Percentiles rank a stretch among this genome's conserved stretches.
These are phyloP conservation scores for Austroboletus niveus DNA, from an alignment of 1,284 basidiomycete genomes.

Conservation along the genomic window DNA sequence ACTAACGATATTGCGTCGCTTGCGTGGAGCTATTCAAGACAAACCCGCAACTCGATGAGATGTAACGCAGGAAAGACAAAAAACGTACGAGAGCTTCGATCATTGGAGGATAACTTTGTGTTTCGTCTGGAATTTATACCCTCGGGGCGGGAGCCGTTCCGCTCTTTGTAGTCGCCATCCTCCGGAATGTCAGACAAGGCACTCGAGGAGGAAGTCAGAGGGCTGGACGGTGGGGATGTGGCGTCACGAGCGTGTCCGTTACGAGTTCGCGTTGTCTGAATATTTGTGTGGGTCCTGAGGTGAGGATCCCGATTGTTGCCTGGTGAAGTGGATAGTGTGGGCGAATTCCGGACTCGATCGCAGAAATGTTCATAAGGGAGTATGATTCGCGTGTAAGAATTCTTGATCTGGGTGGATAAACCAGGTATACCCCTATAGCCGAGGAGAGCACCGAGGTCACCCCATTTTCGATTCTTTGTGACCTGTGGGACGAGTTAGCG, in stretches of 20 bases:
- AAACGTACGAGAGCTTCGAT: conserved; percentile 39
- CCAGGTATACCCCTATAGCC: conserved; percentile 83
- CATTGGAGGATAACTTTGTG: conserved; percentile 43
- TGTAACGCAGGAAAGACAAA: conserved; percentile 14
- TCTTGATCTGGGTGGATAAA: conserved; percentile 84
- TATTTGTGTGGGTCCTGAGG: conserved; percentile 44
- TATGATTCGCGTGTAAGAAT: conserved; percentile 88
- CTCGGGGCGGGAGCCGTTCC: conserved; percentile 30
- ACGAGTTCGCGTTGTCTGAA: conserved; percentile 41
- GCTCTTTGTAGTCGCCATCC: conserved; percentile 59
- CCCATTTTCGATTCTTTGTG: conserved; percentile 81
- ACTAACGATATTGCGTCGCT: conserved; percentile 28
- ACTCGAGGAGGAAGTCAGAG: conserved; percentile 66
- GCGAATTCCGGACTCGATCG: conserved; percentile 68
- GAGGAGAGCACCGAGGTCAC: conserved; percentile 76
- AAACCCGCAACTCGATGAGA: conserved; percentile 3
- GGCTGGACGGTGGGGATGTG: conserved; percentile 59
- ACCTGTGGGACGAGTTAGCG: conserved; percentile 50
- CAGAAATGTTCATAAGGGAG: conserved; percentile 93
- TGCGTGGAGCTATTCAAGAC: conserved; percentile 36
- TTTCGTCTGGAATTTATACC: conserved; percentile 41
- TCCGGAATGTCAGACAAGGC: conserved; percentile 78
- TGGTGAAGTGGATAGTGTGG: conserved; percentile 44
- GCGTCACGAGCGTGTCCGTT: conserved; percentile 37
- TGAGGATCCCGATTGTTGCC: conserved; percentile 37